Percentiles rank a stretch among this genome's conserved stretches.
These are phyloP conservation scores for Fusarium anguioides DNA, from an alignment of 2,329 filamentous ascomycete genomes.

Conservation along the genomic window DNA sequence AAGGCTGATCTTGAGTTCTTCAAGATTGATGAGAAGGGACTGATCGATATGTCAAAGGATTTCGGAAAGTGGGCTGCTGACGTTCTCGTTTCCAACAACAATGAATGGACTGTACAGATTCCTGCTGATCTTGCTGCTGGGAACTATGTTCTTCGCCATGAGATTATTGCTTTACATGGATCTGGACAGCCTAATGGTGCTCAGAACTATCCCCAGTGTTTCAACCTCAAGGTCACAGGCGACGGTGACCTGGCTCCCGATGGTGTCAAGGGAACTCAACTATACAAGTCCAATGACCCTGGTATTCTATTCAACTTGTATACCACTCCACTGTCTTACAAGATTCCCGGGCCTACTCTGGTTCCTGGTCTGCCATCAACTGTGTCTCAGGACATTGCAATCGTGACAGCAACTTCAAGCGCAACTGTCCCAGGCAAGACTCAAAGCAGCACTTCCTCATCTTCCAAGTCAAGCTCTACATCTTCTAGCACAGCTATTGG, in stretches of 20 bases:
- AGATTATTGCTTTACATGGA: conserved; percentile 63
- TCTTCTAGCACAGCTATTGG: neutral
- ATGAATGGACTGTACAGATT: conserved; percentile 50
- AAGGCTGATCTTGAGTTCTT: conserved; percentile 67
- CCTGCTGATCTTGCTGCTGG: conserved; percentile 49
- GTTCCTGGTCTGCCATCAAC: conserved; percentile 36
- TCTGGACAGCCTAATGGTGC: conserved; percentile 57
- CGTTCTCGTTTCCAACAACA: conserved; percentile 56
- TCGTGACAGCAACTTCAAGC: conserved; percentile 33
- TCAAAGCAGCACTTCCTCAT: neutral
- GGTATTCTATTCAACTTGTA: conserved; percentile 52
- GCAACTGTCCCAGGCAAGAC: conserved; percentile 33
- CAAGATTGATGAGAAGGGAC: conserved; percentile 70
- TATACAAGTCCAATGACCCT: conserved; percentile 46
- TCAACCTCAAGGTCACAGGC: conserved; percentile 60
- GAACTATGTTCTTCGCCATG: conserved; percentile 62
- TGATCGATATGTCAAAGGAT: conserved; percentile 59
- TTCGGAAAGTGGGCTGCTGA: conserved; percentile 52
- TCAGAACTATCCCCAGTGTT: conserved; percentile 64
- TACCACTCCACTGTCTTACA: conserved; percentile 41
- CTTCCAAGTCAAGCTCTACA: neutral
- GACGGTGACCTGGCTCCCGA: conserved; percentile 50
- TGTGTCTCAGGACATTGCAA: conserved; percentile 11
- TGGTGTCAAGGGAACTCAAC: conserved; percentile 47
- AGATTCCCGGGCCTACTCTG: conserved; percentile 45